phyloP scores from a whole-genome alignment of 108 stramenopile genomes.

The Pseudonitzschia pungens region DNA sequence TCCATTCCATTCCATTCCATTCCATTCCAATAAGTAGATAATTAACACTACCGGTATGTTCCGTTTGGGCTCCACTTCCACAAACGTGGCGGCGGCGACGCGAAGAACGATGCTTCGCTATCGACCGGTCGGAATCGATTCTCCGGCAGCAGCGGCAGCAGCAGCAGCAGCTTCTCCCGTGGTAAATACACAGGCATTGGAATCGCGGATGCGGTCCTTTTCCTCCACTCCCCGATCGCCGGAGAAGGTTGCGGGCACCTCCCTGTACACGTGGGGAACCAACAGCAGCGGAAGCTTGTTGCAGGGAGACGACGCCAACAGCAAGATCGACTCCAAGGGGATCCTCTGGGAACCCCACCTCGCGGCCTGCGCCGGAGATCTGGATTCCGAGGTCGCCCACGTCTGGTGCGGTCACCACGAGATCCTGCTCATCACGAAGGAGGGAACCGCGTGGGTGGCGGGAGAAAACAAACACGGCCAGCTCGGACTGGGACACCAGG shows the following conservation, averaged over 20 bases:
- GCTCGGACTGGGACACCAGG: constrained; percentile 56
- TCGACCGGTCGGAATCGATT: not conserved
- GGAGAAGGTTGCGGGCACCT: not conserved
- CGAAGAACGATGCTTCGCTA: constrained; percentile 6
- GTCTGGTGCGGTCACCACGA: constrained; percentile 67
- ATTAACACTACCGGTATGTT: no score
- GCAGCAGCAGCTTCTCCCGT: not conserved
- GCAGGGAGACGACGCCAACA: constrained; percentile 12
- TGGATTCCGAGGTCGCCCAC: constrained; percentile 9
- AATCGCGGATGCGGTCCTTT: not conserved
- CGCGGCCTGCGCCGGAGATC: constrained; percentile 8
- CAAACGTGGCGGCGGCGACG: not conserved
- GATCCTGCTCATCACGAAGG: constrained; percentile 49
- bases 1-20: not conserved
- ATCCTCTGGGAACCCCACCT: constrained; percentile 31
- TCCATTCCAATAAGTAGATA: not conserved
- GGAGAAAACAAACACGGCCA: constrained; percentile 79
- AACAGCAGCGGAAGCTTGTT: constrained; percentile 37
- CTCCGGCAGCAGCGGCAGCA: not conserved
- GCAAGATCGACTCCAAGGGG: constrained; percentile 6
- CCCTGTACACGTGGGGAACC: constrained; percentile 56
- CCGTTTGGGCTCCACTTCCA: not conserved
- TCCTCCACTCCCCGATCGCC: not conserved
- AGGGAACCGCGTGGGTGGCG: constrained; percentile 57
- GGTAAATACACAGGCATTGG: not conserved